A percentile compares a stretch with the other conserved stretches of the same genome.
These are phyloP conservation scores for Stachybotrys chlorohalonatus DNA, from an alignment of 2,329 filamentous ascomycete genomes.

Conservation along the genomic window DNA sequence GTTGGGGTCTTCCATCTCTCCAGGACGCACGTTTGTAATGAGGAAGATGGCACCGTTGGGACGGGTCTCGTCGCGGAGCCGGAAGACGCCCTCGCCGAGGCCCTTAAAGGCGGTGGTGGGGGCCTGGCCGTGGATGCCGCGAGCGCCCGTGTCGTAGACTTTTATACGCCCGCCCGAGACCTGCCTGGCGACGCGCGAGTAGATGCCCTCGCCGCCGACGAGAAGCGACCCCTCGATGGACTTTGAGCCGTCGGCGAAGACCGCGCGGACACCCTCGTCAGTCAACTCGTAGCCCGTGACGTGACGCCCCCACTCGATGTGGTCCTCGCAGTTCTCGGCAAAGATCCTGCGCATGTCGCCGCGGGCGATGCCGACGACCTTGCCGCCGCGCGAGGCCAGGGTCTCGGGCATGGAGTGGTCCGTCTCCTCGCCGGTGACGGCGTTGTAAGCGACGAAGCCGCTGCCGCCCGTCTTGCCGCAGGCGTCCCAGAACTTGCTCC, in stretches of 20 bases:
- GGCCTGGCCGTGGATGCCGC: constrained; percentile 58
- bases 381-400: constrained; percentile 43
- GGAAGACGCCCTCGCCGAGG: constrained; percentile 55
- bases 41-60: constrained; percentile 38
- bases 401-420: constrained; percentile 16
- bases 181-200: constrained; percentile 51
- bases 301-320: constrained; percentile 45
- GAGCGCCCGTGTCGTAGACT: constrained; percentile 53
- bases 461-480: constrained; percentile 52
- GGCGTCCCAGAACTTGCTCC: constrained; percentile 45
- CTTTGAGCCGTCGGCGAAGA: constrained; percentile 52
- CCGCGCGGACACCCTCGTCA: constrained; percentile 39
- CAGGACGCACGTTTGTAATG: constrained; percentile 55
- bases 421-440: constrained; percentile 39
- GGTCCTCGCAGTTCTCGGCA: constrained; percentile 43
- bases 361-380: constrained; percentile 51
- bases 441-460: constrained; percentile 42
- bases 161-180: constrained; percentile 48
- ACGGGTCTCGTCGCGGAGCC: constrained; percentile 38
- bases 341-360: constrained; percentile 56
- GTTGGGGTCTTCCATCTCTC: constrained; percentile 48
- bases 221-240: constrained; percentile 50
- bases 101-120: constrained; percentile 51
- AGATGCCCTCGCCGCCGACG: constrained; percentile 54
- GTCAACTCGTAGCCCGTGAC: constrained; percentile 52